A percentile compares a stretch with the other conserved stretches of the same genome.
These are phyloP conservation scores for Rhododendron ovatum DNA, from an alignment of 148 eudicot genomes.

Conservation along the genomic window DNA sequence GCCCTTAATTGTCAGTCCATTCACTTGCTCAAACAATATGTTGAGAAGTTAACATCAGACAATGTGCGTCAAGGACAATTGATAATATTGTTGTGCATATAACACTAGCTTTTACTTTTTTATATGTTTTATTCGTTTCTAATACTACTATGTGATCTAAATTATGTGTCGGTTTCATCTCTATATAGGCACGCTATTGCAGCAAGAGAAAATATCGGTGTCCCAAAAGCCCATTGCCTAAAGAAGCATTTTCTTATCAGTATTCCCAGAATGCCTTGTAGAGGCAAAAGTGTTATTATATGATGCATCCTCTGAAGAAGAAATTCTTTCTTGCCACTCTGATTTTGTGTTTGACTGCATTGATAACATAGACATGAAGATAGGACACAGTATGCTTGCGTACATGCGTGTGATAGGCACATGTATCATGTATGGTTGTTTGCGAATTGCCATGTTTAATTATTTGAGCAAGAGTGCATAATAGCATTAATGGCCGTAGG, in stretches of 20 bases:
- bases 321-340: constrained; percentile 68
- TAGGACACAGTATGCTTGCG: no score
- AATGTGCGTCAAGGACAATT: no score
- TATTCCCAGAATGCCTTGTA: constrained; percentile 87
- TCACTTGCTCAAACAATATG: background rate
- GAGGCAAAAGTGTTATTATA: constrained; percentile 80
- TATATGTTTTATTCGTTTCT: background rate
- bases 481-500: no score
- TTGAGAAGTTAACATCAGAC: no score
- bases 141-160: constrained; percentile 3
- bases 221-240: constrained; percentile 85
- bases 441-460: no score
- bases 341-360: constrained; percentile 97
- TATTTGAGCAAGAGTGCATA: no score
- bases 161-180: constrained; percentile 85
- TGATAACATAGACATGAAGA: constrained; percentile 92
- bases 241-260: constrained; percentile 76
- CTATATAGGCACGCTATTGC: constrained; percentile 96
- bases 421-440: no score
- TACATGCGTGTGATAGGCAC: no score
- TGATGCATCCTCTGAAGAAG: constrained; percentile 83
- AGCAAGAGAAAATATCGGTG: constrained; percentile 91
- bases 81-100: no score
- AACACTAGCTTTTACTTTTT: no score
- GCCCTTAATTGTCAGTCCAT: no score